A percentile compares a stretch with the other conserved stretches of the same genome.
These are phyloP conservation scores for Arthrobotrys sinensis DNA, from an alignment of 2,329 filamentous ascomycete genomes.

Conservation along the genomic window DNA sequence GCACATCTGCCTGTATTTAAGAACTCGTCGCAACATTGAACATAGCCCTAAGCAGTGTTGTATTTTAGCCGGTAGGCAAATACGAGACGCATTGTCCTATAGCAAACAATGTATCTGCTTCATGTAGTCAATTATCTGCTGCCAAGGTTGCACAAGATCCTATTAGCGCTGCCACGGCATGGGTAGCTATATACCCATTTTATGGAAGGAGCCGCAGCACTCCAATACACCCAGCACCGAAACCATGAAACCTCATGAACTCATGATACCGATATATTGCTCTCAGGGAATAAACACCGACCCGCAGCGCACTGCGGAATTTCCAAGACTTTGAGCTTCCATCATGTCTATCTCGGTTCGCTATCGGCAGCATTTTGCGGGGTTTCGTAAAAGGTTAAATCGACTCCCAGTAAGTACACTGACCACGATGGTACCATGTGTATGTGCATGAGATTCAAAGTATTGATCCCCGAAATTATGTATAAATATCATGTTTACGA, in stretches of 20 bases:
- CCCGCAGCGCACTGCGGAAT: not conserved
- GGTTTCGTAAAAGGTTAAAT: not conserved
- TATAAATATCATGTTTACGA: not conserved
- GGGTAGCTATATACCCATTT: conserved; percentile 7
- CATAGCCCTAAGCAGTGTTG: not conserved
- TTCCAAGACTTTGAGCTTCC: not conserved
- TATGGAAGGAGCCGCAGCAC: conserved; percentile 10
- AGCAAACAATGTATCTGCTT: not conserved
- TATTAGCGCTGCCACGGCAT: not conserved
- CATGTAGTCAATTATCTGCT: not conserved
- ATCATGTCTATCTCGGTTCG: not conserved
- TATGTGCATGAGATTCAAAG: not conserved
- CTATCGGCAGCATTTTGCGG: conserved; percentile 1
- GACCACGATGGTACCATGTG: not conserved
- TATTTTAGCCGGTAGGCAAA: conserved; percentile 22
- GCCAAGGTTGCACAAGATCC: not conserved
- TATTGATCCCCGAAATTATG: not conserved
- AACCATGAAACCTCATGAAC: not conserved
- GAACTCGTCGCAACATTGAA: not conserved
- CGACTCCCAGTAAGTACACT: not conserved
- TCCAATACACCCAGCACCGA: not conserved
- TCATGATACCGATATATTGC: not conserved
- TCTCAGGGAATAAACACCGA: conserved; percentile 10
- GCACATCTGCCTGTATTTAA: not conserved
- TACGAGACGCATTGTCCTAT: conserved; percentile 8